Base-by-base conservation (phyloP, 257 asterid species). In the Verbena officinalis region DNA sequence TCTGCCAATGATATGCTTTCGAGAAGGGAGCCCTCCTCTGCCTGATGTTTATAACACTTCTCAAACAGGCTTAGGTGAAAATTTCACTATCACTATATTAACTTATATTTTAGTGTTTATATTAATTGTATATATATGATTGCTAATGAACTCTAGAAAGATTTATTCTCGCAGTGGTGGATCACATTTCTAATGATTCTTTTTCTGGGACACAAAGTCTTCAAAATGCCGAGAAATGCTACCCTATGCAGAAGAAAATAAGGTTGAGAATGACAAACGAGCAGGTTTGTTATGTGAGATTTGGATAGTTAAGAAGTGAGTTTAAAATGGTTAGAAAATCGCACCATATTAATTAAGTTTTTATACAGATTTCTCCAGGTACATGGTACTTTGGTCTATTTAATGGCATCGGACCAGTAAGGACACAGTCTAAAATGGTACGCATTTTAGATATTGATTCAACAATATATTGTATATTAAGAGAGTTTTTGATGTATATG, bases 341-440 rank as follows among this genome's bases (percentile, higher is more conserved):
- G 11, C 63, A 42, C 38, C 12, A 45, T 20, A 49, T 55, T 24
- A 67, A 52, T 59, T 64, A 16, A 22, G 54, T 46, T 80, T 51
- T 43, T 73, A 9, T 70, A 31, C 91, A 94, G 99, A 90, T 94
- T 74, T 79, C 86, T 78, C 83, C 96, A 40, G 99, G 98, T 69
- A 70, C 74, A 52, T 94, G 96, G 99, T 94, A 84, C 78, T 66
- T 94, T 64, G 99, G 99, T 71, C 64, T 94, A 45, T 94, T 86
- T 71, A 90, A 94, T 31, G 99, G 99, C 78, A 81, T 90, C 8
- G 98, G 99, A 46, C 79, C 99, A 21, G 54, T 78, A 53, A 77
- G 99, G 71, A 94, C 98, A 48, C 99, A 88, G 61, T 86, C 96
- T 11, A 90, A 94, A 82, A 94, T 94, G 99, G 98, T 94, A 89